Evolutionary conservation across 768 basidiomycete species (phyloP).

Genomic region (Suillus decipiens): DNA sequence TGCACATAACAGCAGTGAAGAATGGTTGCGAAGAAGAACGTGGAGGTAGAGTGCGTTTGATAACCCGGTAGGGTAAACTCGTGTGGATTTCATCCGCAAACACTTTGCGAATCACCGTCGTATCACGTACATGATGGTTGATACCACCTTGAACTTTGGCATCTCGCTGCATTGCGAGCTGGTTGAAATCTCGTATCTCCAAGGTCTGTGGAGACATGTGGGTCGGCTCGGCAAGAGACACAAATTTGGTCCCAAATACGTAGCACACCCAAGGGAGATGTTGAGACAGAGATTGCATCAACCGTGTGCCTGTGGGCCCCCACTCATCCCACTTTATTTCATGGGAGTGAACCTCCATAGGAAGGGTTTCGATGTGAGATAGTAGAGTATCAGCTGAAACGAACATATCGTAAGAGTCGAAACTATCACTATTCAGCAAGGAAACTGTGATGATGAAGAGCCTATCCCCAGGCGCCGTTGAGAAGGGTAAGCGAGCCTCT

Average conservation of each 20-base stretch:
- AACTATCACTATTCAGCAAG: slow-evolving; percentile 29
- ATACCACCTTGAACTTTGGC: slow-evolving; percentile 15
- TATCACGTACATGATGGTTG: slow-evolving; percentile 29
- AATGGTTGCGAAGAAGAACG: slow-evolving; percentile 11
- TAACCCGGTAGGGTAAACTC: slow-evolving; percentile 47
- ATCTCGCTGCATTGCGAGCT: slow-evolving; percentile 36
- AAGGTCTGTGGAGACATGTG: slow-evolving; percentile 23
- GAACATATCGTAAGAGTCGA: slow-evolving; percentile 42
- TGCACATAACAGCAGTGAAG: slow-evolving; percentile 47
- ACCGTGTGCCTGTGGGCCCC: slow-evolving; percentile 50
- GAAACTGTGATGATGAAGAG: slow-evolving; percentile 50
- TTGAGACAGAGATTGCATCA: slow-evolving; percentile 38
- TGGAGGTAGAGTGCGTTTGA: slow-evolving; percentile 24
- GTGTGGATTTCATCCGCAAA: slow-evolving; percentile 47
- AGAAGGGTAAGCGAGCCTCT: slow-evolving; percentile 46
- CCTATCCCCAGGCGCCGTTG: slow-evolving; percentile 40
- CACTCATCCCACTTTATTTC: slow-evolving; percentile 50
- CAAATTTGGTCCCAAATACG: slow-evolving; percentile 51
- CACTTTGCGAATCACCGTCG: slow-evolving; percentile 30
- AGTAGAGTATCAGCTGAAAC: slow-evolving; percentile 42
- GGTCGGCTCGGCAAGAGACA: slow-evolving; percentile 24
- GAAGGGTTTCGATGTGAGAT: slow-evolving; percentile 22
- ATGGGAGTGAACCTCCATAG: slow-evolving; percentile 18
- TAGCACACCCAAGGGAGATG: slow-evolving; percentile 60
- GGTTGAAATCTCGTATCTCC: slow-evolving; percentile 56